Conservation (phyloP, 768 basidiomycete species). For the Tephrocybe sp. region DNA sequence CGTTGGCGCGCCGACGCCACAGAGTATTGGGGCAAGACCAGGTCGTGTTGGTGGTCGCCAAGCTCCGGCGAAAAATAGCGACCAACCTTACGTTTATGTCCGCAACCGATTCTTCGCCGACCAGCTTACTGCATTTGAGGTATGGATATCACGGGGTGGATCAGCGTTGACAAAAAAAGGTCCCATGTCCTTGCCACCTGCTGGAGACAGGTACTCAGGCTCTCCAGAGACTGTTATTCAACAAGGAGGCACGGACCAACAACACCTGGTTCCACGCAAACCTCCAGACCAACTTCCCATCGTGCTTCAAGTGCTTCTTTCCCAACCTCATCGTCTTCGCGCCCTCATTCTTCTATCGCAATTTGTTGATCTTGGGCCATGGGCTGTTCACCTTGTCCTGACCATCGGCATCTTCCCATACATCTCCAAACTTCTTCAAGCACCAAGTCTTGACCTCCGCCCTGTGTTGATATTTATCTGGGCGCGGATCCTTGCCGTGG, state of each 20-base stretch:
- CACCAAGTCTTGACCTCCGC: constrained; percentile 91
- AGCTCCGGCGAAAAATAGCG: constrained; percentile 25
- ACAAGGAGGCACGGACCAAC: constrained; percentile 29
- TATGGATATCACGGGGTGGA: constrained; percentile 95
- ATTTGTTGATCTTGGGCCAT: constrained; percentile 97
- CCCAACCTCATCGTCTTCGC: constrained; percentile 92
- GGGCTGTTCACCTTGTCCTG: constrained; percentile 96
- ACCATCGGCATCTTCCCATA: constrained; percentile 99
- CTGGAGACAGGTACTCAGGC: constrained; percentile 31
- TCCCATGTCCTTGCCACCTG: constrained; percentile 67
- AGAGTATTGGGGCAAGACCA: constrained; percentile 32
- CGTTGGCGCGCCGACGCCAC: constrained; percentile 20
- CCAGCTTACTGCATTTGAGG: constrained; percentile 95
- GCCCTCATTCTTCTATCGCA: constrained; percentile 95
- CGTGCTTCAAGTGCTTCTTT: constrained; percentile 94
- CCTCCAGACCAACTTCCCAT: constrained; percentile 98
- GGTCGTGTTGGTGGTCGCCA: constrained; percentile 39
- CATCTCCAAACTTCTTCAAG: constrained; percentile 93
- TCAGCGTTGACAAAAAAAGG: constrained; percentile 80
- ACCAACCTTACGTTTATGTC: constrained; percentile 68
- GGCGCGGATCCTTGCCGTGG: constrained; percentile 97
- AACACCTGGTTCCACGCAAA: constrained; percentile 79
- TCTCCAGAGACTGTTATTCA: constrained; percentile 13
- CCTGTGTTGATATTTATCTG: constrained; percentile 99
- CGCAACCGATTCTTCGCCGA: constrained; percentile 94